Evolutionary conservation across 148 eudicot species (phyloP), one percentile per base, ranked within the genome.

Genomic region (Cornus controversa): DNA sequence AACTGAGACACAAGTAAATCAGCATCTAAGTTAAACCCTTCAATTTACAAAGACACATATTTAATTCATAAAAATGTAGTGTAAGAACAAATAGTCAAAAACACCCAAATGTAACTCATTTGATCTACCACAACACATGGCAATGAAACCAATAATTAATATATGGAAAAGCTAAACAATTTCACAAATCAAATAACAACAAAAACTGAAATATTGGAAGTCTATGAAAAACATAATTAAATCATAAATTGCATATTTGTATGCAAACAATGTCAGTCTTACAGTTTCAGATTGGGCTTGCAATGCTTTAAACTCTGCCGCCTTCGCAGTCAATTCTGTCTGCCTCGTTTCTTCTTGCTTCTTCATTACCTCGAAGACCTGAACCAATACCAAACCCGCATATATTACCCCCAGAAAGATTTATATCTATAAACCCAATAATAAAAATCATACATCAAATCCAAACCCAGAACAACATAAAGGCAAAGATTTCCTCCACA

Each of bases 291-390:
- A 84, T 82, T 90, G 90, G 70, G 94, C 84, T 84, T 88, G 88
- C 82, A 85, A 4, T 73, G 89, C 89, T 82, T 89, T 90, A 72
- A 78, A 84, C 80, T 94, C 97, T 22, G 88, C 78, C 6, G 69
- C 77, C 78, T 92, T 89, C 28, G 81, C 78, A 0, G 76, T 16
- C 53, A 85, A 70, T 60, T 91, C 93, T 71, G 82, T 50, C 82
- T 89, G 93, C 86, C 84, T 88, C 0, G 95, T 91, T 67, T 91
- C 91, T 82, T 92, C 95, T 77, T 92, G 90, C 86, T 89, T 87
- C 80, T 82, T 87, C 73, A 86, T 81, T 73, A 79, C 58, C 78
- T 90, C 91, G 53, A 90, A 87, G 14, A 80, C 82, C 93, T 90
- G 71, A 53, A 73, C 67, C 63, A 78, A 68, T 15, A 79, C 2